Evolutionary conservation across 805 yeast species (phyloP).

Genomic region (Wickerhamomyces silvicola): DNA sequence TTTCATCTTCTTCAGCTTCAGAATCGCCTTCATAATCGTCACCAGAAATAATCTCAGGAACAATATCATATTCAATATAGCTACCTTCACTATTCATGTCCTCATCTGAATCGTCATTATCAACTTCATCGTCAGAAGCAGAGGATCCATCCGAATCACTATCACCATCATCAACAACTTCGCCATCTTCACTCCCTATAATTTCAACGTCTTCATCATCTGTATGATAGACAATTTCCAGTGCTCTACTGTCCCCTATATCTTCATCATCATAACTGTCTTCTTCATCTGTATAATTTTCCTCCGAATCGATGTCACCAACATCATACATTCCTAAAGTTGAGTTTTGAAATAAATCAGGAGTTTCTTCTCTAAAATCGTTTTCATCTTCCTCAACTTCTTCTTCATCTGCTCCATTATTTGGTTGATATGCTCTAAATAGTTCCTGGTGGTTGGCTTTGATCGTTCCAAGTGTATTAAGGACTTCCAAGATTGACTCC

Average conservation of each 20-base stretch:
- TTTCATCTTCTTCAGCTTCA: constrained; percentile 7
- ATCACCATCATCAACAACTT: constrained; percentile 12
- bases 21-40: constrained; percentile 2
- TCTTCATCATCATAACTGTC: constrained; percentile 41
- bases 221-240: constrained; percentile 23
- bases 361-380: constrained; percentile 60
- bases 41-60: not conserved
- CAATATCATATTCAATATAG: no score
- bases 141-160: constrained; percentile 7
- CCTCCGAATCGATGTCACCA: constrained; percentile 61
- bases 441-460: constrained; percentile 51
- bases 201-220: constrained; percentile 25
- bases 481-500: constrained; percentile 51
- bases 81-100: not conserved
- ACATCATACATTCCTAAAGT: constrained; percentile 93
- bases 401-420: constrained; percentile 46
- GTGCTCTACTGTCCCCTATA: constrained; percentile 28
- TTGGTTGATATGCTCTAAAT: constrained; percentile 39
- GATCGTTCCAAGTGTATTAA: constrained; percentile 50
- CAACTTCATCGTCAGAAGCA: constrained; percentile 9
- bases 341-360: constrained; percentile 80
- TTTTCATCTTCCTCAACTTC: constrained; percentile 50
- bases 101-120: not conserved
- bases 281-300: constrained; percentile 48
- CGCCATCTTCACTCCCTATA: constrained; percentile 23